These are phyloP conservation scores for Phaffia australis DNA, from an alignment of 768 basidiomycete genomes.

Conservation along the genomic window DNA sequence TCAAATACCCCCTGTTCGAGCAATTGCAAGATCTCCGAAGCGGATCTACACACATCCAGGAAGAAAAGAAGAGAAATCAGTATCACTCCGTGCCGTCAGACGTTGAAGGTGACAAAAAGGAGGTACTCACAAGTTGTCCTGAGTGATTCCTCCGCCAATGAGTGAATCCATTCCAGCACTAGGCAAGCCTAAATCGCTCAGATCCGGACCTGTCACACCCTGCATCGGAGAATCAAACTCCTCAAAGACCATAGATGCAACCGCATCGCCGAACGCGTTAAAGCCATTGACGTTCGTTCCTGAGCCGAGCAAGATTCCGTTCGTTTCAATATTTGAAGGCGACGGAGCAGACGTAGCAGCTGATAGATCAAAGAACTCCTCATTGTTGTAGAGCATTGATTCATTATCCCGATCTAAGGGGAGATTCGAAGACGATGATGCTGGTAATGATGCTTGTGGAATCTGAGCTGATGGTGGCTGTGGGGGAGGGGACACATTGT, in stretches of 20 bases:
- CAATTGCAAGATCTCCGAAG: conserved; percentile 14
- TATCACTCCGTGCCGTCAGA: not conserved
- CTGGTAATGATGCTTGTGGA: conserved; percentile 26
- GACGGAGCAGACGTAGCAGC: conserved; percentile 31
- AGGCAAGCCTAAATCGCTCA: conserved; percentile 20
- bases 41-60: conserved; percentile 4
- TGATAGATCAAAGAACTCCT: conserved; percentile 36
- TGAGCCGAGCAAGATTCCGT: not conserved
- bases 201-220: not conserved
- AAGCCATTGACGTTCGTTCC: conserved; percentile 19
- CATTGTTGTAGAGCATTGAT: conserved; percentile 34
- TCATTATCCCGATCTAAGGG: conserved; percentile 25
- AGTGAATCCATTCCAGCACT: conserved; percentile 23
- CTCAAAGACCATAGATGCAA: not conserved
- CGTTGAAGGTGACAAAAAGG: not conserved
- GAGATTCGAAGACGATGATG: not conserved
- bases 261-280: conserved; percentile 22
- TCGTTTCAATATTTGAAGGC: not conserved
- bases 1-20: conserved; percentile 19
- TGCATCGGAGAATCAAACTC: not conserved
- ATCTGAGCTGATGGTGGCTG: conserved; percentile 18
- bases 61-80: not conserved
- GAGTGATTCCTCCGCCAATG: conserved; percentile 13
- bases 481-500: conserved; percentile 14
- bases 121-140: conserved; percentile 21